Evolutionary conservation across 1,139 yeast species (phyloP), one percentile per base, ranked within the genome.

Genomic region (Geotrichum bryndzae): DNA sequence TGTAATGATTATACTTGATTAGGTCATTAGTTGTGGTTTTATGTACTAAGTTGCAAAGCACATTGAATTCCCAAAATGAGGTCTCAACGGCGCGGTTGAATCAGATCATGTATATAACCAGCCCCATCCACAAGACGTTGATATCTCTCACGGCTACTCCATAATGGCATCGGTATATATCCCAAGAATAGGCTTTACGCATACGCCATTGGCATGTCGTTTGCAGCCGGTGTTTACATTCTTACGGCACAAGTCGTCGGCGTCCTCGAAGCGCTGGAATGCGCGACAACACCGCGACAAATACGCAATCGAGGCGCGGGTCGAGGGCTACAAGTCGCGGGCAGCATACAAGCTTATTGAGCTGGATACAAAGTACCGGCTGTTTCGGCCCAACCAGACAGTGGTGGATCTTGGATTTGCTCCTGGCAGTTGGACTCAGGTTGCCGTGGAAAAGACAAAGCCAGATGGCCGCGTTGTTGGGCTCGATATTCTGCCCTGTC

Each of bases 351-450:
- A 94, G 71, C 77, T 94, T 53, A 72, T 85, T 25, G 78, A 77
- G 71, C 79, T 94, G 45, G 85, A 91, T 71, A 79, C 84, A 38
- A 84, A 82, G 69, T 87, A 80, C 73, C 76, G 78, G 35, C 66
- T 94, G 2, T 85, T 94, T 72, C 76, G 76, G 61, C 79, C 82
- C 7, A 79, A 80, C 10, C 79, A 76, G 67, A 84, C 87, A 61
- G 87, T 94, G 0, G 84, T 94, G 3, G 99, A 94, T 74, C 78
- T 94, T 58, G 99, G 99, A 0, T 94, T 82, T 72, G 96, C 96
- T 0, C 99, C 99, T 0, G 99, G 99, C 0, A 92, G 96, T 46
- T 94, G 99, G 99, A 82, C 92, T 13, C 90, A 86, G 67, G 95
- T 88, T 41, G 87, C 96, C 0, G 82, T 83, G 6, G 84, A 83